Percentiles rank a stretch among this genome's conserved stretches.
phyloP scores from a whole-genome alignment of 352 stramenopile genomes.

The Globisporangium spiculum region DNA sequence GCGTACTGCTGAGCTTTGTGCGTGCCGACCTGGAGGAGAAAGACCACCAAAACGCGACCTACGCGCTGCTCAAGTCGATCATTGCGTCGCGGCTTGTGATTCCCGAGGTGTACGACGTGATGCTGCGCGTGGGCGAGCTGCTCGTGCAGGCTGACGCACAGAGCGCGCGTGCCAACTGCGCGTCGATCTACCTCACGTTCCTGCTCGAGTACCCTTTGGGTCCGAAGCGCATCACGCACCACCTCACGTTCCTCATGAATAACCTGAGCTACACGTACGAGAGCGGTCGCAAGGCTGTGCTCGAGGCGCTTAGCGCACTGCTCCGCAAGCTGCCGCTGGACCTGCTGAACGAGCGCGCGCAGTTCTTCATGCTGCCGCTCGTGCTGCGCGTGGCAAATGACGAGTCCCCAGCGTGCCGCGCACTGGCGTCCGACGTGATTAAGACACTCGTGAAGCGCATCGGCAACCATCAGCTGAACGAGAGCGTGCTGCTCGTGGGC shows the following conservation, averaged over 20 bases:
- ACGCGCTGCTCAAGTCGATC: conserved; percentile 92
- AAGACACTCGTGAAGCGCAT: conserved; percentile 85
- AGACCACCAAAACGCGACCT: conserved; percentile 95
- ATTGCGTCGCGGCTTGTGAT: conserved; percentile 89
- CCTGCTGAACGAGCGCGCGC: conserved; percentile 89
- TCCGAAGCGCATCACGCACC: conserved; percentile 89
- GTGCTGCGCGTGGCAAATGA: conserved; percentile 96
- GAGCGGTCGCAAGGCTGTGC: conserved; percentile 89
- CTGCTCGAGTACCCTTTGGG: conserved; percentile 96
- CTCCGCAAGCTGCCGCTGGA: conserved; percentile 91
- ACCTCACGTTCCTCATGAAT: conserved; percentile 94
- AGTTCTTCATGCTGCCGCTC: conserved; percentile 95
- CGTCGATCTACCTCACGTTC: conserved; percentile 86
- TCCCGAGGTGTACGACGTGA: conserved; percentile 95
- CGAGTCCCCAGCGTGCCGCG: conserved; percentile 86
- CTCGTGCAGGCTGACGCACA: conserved; percentile 91
- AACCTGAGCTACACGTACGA: conserved; percentile 96
- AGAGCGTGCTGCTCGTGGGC: conserved; percentile 82
- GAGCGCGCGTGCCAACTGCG: conserved; percentile 80
- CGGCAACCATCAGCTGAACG: conserved; percentile 88
- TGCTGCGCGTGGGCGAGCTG: conserved; percentile 93
- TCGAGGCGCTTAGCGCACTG: conserved; percentile 86
- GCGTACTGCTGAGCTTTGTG: conserved; percentile 91
- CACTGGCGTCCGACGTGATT: conserved; percentile 79
- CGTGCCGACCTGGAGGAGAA: conserved; percentile 90